These are phyloP conservation scores for Xylaria sp. DNA, from an alignment of 2,329 filamentous ascomycete species.

Conservation along the genomic window DNA sequence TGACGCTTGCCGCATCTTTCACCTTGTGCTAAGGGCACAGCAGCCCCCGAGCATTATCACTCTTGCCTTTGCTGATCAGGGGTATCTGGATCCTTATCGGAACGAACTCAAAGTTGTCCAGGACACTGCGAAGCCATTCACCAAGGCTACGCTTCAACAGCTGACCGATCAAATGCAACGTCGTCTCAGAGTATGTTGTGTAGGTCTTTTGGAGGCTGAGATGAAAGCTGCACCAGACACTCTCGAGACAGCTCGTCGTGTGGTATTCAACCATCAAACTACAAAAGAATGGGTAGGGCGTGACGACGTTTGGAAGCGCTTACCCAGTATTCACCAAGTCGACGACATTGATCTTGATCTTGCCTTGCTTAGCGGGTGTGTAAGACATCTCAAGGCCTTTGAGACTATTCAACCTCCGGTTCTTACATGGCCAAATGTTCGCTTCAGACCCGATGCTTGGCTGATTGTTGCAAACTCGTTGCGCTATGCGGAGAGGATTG, in stretches of 20 bases:
- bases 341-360: slow-evolving; percentile 45
- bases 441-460: slow-evolving; percentile 50
- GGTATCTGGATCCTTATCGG: slow-evolving; percentile 41
- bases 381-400: slow-evolving; percentile 48
- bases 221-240: slow-evolving; percentile 39
- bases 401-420: slow-evolving; percentile 44
- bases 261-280: slow-evolving; percentile 50
- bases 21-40: slow-evolving; percentile 47
- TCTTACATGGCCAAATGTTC: slow-evolving; percentile 48
- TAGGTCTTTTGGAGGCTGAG: slow-evolving; percentile 48
- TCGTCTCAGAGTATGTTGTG: slow-evolving; percentile 43
- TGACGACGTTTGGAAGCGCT: slow-evolving; percentile 47
- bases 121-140: slow-evolving; percentile 42
- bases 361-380: slow-evolving; percentile 48
- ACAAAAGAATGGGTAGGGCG: slow-evolving; percentile 50
- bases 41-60: slow-evolving; percentile 50
- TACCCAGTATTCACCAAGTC: slow-evolving; percentile 41
- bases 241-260: slow-evolving; percentile 43
- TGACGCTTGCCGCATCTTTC: slow-evolving; percentile 48
- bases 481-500: slow-evolving; percentile 48
- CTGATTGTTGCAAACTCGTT: slow-evolving; percentile 48
- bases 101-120: slow-evolving; percentile 43
- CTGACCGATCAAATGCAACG: slow-evolving; percentile 46
- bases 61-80: slow-evolving; percentile 48
- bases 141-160: slow-evolving; percentile 38